Evolutionary conservation across 2,329 filamentous ascomycete genomes (phyloP), one percentile per base, ranked within the genome.

Genomic region (Epichloe gansuensis): DNA sequence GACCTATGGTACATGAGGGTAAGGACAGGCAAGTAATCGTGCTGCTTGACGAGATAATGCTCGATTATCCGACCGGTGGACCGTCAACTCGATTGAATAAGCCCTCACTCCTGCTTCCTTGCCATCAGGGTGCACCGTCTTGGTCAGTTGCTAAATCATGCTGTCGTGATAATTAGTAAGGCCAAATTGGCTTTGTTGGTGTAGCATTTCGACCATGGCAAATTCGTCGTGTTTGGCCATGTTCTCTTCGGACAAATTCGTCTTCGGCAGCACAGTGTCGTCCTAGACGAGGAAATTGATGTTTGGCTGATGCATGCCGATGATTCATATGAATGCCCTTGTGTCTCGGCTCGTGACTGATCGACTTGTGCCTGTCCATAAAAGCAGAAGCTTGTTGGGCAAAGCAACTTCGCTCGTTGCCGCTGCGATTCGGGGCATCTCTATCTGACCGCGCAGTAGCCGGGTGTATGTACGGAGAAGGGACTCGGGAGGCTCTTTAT

Each of bases 61-160:
- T 48, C 46, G 46, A 37, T 23, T 48, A 21, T 39, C 46, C 46
- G 46, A 48, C 46, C 46, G 46, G 46, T 37, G 46, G 15, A 48
- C 37, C 34, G 5, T 39, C 13, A n/a, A 25, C 17, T n/a, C 41
- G 9, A 21, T 43, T 43, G 17, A 21, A 21, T 25, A 12, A 3
- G 9, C 12, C 41, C 4, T 21, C 17, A 11, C 41, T 25, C 8
- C 17, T 17, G 41, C 17, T 42, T 23, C 39, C 39, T 7, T 17
- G 13, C 39, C 5, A 42, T 42, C n/a, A 42, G 15, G 39, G 39
- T 42, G n/a, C n/a, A 15, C n/a, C 8, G n/a, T 13, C 8, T 23
- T 23, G 23, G 23, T 23, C 23, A 23, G 23, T 23, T 23, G 23
- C 23, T 23, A 23, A 23, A 23, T 23, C 23, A 23, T 23, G 23